These are phyloP conservation scores for Monilinia vaccinii-corymbosi DNA, from an alignment of 2,329 filamentous ascomycete genomes.

Conservation along the genomic window DNA sequence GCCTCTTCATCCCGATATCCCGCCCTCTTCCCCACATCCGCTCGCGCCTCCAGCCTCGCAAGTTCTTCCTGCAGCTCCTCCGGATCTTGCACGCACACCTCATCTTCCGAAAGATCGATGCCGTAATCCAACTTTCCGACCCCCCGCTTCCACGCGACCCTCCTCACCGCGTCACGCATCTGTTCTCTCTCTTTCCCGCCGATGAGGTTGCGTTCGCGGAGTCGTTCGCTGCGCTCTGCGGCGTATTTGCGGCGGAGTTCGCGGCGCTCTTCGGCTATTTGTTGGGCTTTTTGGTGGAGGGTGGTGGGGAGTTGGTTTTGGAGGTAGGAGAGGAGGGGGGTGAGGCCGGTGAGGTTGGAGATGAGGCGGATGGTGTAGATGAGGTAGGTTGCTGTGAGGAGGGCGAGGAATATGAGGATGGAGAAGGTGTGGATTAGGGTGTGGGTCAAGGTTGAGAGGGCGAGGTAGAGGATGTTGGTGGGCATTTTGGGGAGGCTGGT, in stretches of 20 bases:
- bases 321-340: background rate
- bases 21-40: background rate
- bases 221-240: background rate
- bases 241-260: background rate
- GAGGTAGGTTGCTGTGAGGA: background rate
- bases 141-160: slow-evolving; percentile 3
- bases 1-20: background rate
- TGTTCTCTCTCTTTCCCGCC: background rate
- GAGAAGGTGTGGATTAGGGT: background rate
- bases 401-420: background rate
- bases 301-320: background rate
- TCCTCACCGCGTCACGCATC: slow-evolving; percentile 1
- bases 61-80: background rate
- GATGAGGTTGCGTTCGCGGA: background rate
- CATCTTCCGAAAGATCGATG: background rate
- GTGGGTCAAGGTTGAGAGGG: background rate
- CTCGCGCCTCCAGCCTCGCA: background rate
- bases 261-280: background rate
- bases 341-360: background rate
- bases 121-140: slow-evolving; percentile 8
- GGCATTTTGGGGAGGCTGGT: background rate
- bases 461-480: background rate
- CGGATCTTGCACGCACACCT: background rate
- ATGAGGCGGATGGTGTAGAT: background rate
- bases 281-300: background rate